A percentile compares a stretch with the other conserved stretches of the same genome.
Conservation (phyloP, 768 basidiomycete species). For the Panaeolus papilionaceus region DNA sequence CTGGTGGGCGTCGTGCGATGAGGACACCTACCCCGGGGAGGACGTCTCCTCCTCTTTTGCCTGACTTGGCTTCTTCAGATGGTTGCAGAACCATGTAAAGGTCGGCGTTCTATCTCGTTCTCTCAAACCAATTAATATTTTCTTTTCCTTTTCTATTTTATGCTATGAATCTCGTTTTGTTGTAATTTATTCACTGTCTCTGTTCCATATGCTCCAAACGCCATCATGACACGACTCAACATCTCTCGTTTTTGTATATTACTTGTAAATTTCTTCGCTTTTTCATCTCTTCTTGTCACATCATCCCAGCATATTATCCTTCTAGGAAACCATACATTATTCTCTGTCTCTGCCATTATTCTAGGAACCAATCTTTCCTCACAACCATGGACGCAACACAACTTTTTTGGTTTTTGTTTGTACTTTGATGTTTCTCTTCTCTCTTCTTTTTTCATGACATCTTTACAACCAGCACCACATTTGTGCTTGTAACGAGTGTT, state of each 20-base stretch:
- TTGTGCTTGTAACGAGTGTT: constrained; percentile 9
- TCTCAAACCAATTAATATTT: background rate
- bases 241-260: background rate
- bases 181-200: background rate
- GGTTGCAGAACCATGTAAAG: constrained; percentile 74
- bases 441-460: background rate
- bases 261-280: background rate
- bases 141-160: background rate
- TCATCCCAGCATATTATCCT: background rate
- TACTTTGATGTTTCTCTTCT: background rate
- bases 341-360: background rate
- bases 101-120: background rate
- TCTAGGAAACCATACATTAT: background rate
- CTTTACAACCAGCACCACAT: constrained; percentile 3
- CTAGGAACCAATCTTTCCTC: background rate
- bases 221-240: background rate
- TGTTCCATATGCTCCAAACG: background rate
- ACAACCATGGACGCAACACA: too few species aligned
- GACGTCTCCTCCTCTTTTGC: constrained; percentile 54
- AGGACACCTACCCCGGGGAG: constrained; percentile 45
- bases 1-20: constrained; percentile 48
- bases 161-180: background rate
- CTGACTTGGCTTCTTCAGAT: constrained; percentile 54
- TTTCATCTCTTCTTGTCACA: background rate
- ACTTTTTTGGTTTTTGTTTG: background rate